Evolutionary conservation across 257 asterid genomes (phyloP).

Genomic region (Gentiana dahurica): DNA sequence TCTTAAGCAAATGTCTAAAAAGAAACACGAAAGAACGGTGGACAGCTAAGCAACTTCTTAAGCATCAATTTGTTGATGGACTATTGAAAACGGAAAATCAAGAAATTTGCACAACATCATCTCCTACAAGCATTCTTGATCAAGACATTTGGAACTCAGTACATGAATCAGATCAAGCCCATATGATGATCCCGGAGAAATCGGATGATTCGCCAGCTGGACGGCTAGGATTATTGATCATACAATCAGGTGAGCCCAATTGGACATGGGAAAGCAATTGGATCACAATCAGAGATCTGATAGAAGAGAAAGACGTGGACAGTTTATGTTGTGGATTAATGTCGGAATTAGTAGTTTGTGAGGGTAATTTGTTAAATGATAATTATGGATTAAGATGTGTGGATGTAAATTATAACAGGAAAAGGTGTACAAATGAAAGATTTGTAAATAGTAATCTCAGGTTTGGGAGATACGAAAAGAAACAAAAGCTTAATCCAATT

Average conservation of each 20-base stretch:
- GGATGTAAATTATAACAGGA: neutral
- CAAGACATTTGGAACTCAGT: conserved; percentile 53
- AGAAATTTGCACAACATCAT: too few species aligned
- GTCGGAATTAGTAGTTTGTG: conserved; percentile 3
- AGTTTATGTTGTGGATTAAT: neutral
- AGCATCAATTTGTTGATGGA: too few species aligned
- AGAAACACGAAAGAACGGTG: too few species aligned
- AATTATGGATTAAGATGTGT: conserved; percentile 7
- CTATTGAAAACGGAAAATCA: conserved; percentile 1
- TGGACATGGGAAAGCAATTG: conserved; percentile 36
- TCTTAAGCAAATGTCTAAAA: conserved; percentile 14
- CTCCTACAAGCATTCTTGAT: conserved; percentile 39
- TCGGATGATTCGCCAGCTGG: conserved; percentile 8
- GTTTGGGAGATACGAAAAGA: conserved; percentile 10
- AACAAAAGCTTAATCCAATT: neutral
- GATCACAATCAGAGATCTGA: conserved; percentile 35
- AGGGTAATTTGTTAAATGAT: conserved; percentile 1
- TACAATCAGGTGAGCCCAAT: conserved; percentile 15
- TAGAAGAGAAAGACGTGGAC: conserved; percentile 1
- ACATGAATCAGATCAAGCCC: conserved; percentile 22
- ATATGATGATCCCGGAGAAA: conserved; percentile 3
- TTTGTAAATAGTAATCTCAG: conserved; percentile 11
- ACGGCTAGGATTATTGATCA: conserved; percentile 20
- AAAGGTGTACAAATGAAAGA: conserved; percentile 5
- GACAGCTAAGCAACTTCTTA: too few species aligned